Percentiles rank a stretch among this genome's conserved stretches.
These are phyloP conservation scores for Solanum appendiculatum DNA, from an alignment of 257 asterid species.

Conservation along the genomic window DNA sequence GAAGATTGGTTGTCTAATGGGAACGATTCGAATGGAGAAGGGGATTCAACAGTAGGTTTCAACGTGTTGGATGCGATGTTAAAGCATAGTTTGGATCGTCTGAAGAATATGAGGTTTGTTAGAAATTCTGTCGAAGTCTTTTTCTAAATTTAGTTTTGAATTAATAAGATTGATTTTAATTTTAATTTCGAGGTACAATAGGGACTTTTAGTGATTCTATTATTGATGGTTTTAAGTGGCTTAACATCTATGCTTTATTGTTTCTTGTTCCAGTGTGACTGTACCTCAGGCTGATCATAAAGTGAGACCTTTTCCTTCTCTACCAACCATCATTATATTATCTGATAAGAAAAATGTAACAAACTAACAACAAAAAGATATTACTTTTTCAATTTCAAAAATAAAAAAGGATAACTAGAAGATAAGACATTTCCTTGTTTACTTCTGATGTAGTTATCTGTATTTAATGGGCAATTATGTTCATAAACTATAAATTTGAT, in stretches of 20 bases:
- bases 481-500: background rate
- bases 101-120: slow-evolving; percentile 62
- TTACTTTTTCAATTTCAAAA: no score
- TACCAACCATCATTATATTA: no score
- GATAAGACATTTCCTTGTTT: no score
- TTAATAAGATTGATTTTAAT: background rate
- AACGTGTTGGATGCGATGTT: slow-evolving; percentile 63
- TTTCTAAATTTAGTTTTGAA: background rate
- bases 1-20: background rate
- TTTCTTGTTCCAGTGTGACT: no score
- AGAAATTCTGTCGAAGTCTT: background rate
- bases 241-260: background rate
- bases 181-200: no score
- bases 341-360: no score
- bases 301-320: no score
- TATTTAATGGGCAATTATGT: background rate
- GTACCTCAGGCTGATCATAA: no score
- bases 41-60: slow-evolving; percentile 44
- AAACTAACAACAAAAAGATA: no score
- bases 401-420: no score
- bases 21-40: slow-evolving; percentile 31
- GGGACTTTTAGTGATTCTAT: background rate
- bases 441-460: background rate
- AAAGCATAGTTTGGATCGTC: slow-evolving; percentile 65
- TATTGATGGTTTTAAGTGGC: background rate